Evolutionary conservation across 805 yeast species (phyloP).

Genomic region (Barnettozyma sp.): DNA sequence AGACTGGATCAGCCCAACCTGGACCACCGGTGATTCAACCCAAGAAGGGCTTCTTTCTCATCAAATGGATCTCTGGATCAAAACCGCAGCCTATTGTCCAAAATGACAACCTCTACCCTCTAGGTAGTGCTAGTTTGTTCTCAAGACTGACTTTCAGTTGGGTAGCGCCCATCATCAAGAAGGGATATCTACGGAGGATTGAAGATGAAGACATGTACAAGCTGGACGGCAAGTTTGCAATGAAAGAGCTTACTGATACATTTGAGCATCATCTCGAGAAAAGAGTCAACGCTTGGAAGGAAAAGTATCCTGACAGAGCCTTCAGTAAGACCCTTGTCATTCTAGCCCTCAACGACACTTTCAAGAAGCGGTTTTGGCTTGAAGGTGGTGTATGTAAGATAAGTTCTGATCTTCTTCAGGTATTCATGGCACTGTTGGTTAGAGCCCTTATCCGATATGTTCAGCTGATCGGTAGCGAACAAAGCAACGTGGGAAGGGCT

Average conservation of each 20-base stretch:
- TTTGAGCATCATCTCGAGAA: slow-evolving; percentile 29
- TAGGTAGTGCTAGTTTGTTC: slow-evolving; percentile 15
- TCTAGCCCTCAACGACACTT: slow-evolving; percentile 31
- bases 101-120: slow-evolving; percentile 16
- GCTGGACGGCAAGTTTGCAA: slow-evolving; percentile 31
- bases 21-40: slow-evolving; percentile 11
- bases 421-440: slow-evolving; percentile 61
- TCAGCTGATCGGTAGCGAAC: slow-evolving; percentile 36
- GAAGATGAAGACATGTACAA: slow-evolving; percentile 48
- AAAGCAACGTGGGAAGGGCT: slow-evolving; percentile 36
- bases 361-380: slow-evolving; percentile 28
- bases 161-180: slow-evolving; percentile 21
- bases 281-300: slow-evolving; percentile 22
- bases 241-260: slow-evolving; percentile 29
- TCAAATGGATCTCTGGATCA: slow-evolving; percentile 15
- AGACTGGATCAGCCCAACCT: too few species aligned
- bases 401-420: slow-evolving; percentile 29
- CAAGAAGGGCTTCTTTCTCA: slow-evolving; percentile 15
- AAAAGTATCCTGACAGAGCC: slow-evolving; percentile 22
- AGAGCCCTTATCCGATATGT: slow-evolving; percentile 60
- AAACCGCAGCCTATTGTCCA: slow-evolving; percentile 19
- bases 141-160: slow-evolving; percentile 19
- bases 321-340: slow-evolving; percentile 24
- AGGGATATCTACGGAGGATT: slow-evolving; percentile 58
- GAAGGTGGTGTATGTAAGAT: slow-evolving; percentile 26